Conservation (phyloP, 331 rosid species). For the Arachis monticola region DNA sequence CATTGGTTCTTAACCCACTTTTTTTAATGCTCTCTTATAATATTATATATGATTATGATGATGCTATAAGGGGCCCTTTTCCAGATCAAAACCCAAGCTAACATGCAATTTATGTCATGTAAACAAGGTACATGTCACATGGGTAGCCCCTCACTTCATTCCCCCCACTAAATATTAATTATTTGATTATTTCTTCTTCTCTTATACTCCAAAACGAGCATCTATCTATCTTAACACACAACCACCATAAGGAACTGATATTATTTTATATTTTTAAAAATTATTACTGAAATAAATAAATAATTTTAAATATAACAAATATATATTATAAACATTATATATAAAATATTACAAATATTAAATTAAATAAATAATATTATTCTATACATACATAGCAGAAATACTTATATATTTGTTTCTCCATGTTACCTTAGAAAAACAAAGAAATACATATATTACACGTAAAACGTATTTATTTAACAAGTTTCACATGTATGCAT, state of each 20-base stretch:
- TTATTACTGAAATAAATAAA: too few species aligned
- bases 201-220: conserved; percentile 47
- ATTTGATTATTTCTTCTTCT: conserved; percentile 44
- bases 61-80: conserved; percentile 49
- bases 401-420: too few species aligned
- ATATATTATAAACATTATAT: too few species aligned
- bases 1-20: conserved; percentile 34
- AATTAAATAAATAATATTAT: too few species aligned
- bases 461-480: too few species aligned
- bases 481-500: too few species aligned
- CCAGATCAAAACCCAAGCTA: conserved; percentile 56
- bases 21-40: conserved; percentile 26
- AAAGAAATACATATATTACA: too few species aligned
- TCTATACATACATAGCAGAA: too few species aligned
- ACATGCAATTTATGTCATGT: conserved; percentile 50
- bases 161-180: conserved; percentile 9
- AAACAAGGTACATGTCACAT: conserved; percentile 69
- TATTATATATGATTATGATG: background rate
- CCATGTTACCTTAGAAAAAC: too few species aligned
- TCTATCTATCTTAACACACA: conserved; percentile 15
- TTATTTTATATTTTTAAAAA: too few species aligned
- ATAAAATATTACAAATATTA: too few species aligned
- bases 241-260: background rate
- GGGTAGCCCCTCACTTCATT: conserved; percentile 48
- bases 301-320: too few species aligned